Evolutionary conservation across 441 rosid species (phyloP).

Genomic region (Pelargonium cotyledonis): DNA sequence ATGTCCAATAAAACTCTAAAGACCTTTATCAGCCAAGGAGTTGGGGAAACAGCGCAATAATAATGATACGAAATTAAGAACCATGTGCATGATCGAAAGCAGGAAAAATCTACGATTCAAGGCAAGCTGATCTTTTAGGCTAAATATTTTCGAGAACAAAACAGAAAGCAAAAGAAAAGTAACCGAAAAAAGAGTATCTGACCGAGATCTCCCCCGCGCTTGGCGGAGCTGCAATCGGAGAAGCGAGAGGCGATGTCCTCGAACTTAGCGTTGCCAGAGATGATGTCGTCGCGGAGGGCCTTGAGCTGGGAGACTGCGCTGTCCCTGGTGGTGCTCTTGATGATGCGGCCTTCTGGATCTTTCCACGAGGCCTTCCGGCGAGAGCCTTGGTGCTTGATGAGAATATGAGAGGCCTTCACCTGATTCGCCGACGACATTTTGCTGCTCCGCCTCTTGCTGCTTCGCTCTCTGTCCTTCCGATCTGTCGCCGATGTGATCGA

Average conservation of each 20-base stretch:
- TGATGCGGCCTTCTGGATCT: constrained; percentile 81
- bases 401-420: constrained; percentile 84
- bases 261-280: constrained; percentile 71
- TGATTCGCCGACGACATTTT: constrained; percentile 21
- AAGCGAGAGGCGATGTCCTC: constrained; percentile 63
- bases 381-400: constrained; percentile 89
- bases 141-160: neutral
- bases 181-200: constrained; percentile 14
- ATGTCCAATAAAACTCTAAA: no score
- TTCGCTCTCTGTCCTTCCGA: neutral
- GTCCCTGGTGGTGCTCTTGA: constrained; percentile 56
- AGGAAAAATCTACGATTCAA: no score
- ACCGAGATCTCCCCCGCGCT: constrained; percentile 98
- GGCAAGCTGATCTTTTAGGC: no score
- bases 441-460: neutral
- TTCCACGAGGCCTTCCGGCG: constrained; percentile 93
- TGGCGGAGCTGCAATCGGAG: constrained; percentile 95
- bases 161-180: neutral
- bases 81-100: no score
- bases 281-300: constrained; percentile 66
- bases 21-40: no score
- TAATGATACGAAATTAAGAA: no score
- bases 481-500: neutral
- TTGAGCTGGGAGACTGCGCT: constrained; percentile 65
- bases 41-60: no score